Conservation (phyloP, 257 asterid genomes). For the Solanum phureja region DNA sequence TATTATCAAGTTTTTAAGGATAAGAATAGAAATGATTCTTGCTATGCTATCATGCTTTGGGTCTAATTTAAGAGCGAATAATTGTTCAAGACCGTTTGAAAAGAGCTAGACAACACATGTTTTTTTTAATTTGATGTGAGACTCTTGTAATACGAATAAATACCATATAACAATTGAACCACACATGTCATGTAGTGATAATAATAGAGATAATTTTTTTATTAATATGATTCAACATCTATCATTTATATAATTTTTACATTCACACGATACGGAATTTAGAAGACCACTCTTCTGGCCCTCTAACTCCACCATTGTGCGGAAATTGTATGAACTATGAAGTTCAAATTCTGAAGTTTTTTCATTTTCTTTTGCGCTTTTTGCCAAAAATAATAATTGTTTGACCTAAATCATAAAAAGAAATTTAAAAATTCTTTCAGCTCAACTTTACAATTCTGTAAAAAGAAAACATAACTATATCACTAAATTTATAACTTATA, state of each 20-base stretch:
- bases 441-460: neutral
- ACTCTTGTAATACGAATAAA: neutral
- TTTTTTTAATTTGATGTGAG: neutral
- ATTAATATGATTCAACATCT: too few species aligned
- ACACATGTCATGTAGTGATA: neutral
- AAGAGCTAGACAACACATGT: neutral
- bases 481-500: neutral
- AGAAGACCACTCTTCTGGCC: neutral
- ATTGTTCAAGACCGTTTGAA: fast-evolving
- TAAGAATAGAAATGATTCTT: neutral
- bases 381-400: neutral
- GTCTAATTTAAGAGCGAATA: neutral
- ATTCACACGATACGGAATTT: too few species aligned
- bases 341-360: neutral
- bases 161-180: neutral
- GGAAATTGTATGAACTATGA: neutral
- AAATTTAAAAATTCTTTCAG: neutral
- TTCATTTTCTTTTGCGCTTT: neutral
- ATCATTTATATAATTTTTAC: too few species aligned
- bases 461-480: neutral
- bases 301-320: neutral
- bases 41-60: too few species aligned
- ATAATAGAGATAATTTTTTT: too few species aligned
- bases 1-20: too few species aligned
- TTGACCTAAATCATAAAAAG: neutral